These are phyloP conservation scores for Saraca asoca DNA, from an alignment of 331 rosid species.

Conservation along the genomic window DNA sequence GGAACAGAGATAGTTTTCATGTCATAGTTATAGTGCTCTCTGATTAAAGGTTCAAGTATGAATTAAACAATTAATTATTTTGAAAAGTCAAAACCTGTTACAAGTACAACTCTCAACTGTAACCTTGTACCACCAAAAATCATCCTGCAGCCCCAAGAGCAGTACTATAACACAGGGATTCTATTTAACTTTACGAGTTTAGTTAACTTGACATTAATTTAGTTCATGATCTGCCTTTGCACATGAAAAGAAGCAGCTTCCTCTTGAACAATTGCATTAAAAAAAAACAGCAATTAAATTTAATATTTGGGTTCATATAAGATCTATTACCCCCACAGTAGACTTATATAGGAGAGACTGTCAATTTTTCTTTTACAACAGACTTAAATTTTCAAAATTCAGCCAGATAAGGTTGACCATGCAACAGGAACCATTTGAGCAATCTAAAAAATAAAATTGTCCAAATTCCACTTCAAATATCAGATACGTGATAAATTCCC, in stretches of 20 bases:
- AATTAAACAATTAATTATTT: conserved; percentile 7
- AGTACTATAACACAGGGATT: not conserved
- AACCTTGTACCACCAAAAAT: conserved; percentile 12
- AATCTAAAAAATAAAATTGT: not conserved
- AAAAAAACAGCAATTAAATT: not conserved
- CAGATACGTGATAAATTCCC: not conserved
- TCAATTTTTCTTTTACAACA: not conserved
- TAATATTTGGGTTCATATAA: not conserved
- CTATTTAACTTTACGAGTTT: conserved; percentile 1
- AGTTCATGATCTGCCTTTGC: not conserved
- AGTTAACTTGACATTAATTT: conserved; percentile 6
- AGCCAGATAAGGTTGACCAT: not conserved
- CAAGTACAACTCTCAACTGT: conserved; percentile 14
- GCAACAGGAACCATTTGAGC: not conserved
- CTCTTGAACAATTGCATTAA: conserved; percentile 4
- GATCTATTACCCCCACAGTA: not conserved
- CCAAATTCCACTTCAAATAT: conserved; percentile 23
- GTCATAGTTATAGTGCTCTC: not conserved
- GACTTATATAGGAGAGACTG: no score
- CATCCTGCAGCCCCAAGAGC: conserved; percentile 9
- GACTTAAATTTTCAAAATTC: conserved; percentile 4
- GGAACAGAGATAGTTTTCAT: conserved; percentile 19
- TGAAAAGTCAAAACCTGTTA: conserved; percentile 8
- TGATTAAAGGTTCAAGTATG: conserved; percentile 10
- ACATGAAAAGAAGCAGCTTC: not conserved